Evolutionary conservation across 805 yeast genomes (phyloP).

Genomic region (Spencermartinsiella europaea): DNA sequence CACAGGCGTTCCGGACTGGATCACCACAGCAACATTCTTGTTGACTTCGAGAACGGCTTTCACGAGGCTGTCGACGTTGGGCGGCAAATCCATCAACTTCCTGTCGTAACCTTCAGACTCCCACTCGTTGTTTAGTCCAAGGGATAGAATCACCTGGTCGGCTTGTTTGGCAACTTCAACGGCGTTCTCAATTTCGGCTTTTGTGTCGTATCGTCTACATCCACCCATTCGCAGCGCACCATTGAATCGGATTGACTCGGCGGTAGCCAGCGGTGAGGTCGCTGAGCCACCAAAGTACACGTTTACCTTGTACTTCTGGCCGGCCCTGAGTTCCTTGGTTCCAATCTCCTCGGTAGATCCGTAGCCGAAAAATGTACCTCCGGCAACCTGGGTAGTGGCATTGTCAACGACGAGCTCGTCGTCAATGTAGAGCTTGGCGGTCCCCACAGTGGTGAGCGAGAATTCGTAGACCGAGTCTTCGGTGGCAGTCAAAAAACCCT

Average conservation of each 20-base stretch:
- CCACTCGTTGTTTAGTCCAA: constrained; percentile 52
- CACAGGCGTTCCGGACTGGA: constrained; percentile 60
- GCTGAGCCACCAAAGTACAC: constrained; percentile 45
- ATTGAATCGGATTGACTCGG: constrained; percentile 7
- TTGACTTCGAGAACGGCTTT: constrained; percentile 43
- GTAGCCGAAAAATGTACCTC: constrained; percentile 48
- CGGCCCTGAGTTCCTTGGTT: constrained; percentile 37
- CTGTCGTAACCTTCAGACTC: constrained; percentile 61
- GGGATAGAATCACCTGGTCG: constrained; percentile 48
- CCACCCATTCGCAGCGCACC: constrained; percentile 36
- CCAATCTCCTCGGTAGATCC: constrained; percentile 51
- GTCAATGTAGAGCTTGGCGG: constrained; percentile 50
- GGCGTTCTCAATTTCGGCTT: constrained; percentile 38
- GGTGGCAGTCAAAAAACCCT: constrained; percentile 43
- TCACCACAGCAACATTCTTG: constrained; percentile 47
- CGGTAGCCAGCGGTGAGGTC: constrained; percentile 8
- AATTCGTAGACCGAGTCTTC: constrained; percentile 45
- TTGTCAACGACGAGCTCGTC: constrained; percentile 52
- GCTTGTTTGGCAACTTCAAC: constrained; percentile 45
- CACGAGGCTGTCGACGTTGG: constrained; percentile 42
- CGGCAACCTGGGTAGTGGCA: constrained; percentile 46
- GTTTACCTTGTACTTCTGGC: constrained; percentile 40
- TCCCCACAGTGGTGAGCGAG: constrained; percentile 49
- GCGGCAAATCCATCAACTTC: constrained; percentile 46
- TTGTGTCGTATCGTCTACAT: constrained; percentile 28